phyloP scores from a whole-genome alignment of 1,284 basidiomycete species.

The Microbotryum silenes-acaulis region DNA sequence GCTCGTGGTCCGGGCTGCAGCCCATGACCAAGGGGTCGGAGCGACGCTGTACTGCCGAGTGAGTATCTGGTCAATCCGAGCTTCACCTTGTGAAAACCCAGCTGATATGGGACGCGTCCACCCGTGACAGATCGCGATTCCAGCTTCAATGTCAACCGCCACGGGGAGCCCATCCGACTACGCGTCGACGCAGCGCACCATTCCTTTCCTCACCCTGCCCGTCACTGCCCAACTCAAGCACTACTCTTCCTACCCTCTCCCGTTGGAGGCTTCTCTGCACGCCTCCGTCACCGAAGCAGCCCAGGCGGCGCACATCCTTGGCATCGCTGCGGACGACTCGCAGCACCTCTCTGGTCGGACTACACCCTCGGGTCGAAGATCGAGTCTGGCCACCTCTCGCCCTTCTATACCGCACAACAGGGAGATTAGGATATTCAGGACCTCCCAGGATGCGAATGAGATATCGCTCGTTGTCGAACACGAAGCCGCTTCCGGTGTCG shows the following conservation, averaged over 20 bases:
- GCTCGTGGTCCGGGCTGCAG: conserved; percentile 11
- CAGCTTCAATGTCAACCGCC: not conserved
- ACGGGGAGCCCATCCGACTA: too few species aligned
- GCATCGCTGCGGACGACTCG: not conserved
- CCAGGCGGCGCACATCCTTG: not conserved
- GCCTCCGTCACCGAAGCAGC: not conserved
- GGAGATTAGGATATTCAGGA: not conserved
- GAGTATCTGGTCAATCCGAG: not conserved
- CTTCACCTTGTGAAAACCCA: not conserved
- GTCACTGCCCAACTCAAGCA: not conserved
- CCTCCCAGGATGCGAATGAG: not conserved
- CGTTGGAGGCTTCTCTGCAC: not conserved
- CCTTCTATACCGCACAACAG: too few species aligned
- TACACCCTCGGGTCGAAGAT: too few species aligned
- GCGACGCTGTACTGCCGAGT: conserved; percentile 11
- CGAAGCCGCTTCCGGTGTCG: not conserved
- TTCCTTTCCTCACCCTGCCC: conserved; percentile 5
- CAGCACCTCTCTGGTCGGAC: too few species aligned
- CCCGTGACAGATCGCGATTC: conserved; percentile 7
- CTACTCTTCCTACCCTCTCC: conserved; percentile 1
- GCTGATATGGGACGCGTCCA: too few species aligned
- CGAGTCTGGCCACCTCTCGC: too few species aligned
- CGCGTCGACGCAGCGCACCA: not conserved
- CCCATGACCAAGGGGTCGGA: not conserved
- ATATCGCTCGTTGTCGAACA: not conserved